Base-by-base conservation (phyloP, 2,329 filamentous ascomycete species). In the Venturia pyrina region DNA sequence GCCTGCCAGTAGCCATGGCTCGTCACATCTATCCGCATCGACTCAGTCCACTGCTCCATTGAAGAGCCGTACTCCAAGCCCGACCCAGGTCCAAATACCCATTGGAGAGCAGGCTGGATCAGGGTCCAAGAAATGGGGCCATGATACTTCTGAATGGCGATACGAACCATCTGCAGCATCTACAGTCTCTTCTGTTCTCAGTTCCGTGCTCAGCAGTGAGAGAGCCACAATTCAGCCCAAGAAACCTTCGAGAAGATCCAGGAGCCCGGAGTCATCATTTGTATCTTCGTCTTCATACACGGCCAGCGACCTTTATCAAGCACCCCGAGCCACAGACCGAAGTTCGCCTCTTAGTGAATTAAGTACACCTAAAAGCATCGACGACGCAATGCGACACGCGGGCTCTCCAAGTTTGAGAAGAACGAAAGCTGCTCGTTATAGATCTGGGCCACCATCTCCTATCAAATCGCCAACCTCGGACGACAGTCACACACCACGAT, bases 1-100 rank as follows among this genome's bases (percentile, higher is more conserved):
- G 44, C 72, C 74, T 4, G 69, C 71, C n/a, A 75, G 83, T 65
- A 81, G 83, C 57, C 84, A 87, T 68, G 83, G 79, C 15, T 82
- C 85, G 34, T 75, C 66, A 79, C 85, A 24, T 81, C 83, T 21
- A 83, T 73, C 64, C 34, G 50, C 37, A 19, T 65, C 62, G 28
- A 66, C 66, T 24, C 65, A 67, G 13, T 75, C 75, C 13, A 75
- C 73, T 6, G 60, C 68, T 13, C 75, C 74, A 19, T 69, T 71
- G 4, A 77, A 78, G 67, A 79, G 75, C 67, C 71, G 75, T 53
- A 79, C 77, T 44, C 78, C 80, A 34, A 82, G 78, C 68, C 78
- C 82, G 5, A 80, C 78, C 66, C 81, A 85, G 68, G 78, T 87
- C 66, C 83, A 87, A 66, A 78, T 87, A 46, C 86, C 86, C 10